Conservation (phyloP, 495 filamentous ascomycete genomes). For the Achaetomiella virescens region DNA sequence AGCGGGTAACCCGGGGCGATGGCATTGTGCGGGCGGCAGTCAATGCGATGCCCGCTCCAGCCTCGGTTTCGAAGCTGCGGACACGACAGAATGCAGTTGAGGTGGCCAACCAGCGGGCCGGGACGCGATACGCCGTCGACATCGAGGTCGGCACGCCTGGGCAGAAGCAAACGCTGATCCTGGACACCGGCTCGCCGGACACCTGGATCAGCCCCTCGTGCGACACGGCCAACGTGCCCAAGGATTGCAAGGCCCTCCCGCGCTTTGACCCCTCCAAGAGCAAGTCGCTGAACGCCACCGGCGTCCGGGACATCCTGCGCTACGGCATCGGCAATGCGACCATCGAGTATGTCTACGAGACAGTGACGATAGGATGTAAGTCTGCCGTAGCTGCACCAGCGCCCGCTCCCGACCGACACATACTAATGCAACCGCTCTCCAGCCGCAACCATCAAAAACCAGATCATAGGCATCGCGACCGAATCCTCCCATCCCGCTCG, state of each 20-base stretch:
- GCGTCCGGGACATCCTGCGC: constrained; percentile 20
- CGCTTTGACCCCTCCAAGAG: constrained; percentile 32
- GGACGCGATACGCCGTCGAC: constrained; percentile 16
- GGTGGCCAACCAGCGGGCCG: constrained; percentile 6
- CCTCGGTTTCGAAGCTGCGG: background rate
- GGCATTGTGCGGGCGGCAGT: constrained; percentile 19
- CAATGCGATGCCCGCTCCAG: background rate
- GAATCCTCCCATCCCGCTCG: constrained; percentile 45
- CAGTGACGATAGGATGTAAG: constrained; percentile 35
- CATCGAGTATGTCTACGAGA: constrained; percentile 37
- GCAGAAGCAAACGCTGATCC: constrained; percentile 31
- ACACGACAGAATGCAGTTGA: constrained; percentile 14
- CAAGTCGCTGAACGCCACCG: constrained; percentile 23
- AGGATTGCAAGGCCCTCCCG: constrained; percentile 25
- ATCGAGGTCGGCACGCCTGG: constrained; percentile 16
- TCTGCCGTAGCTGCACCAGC: background rate
- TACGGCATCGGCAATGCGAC: constrained; percentile 38
- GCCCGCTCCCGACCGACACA: background rate
- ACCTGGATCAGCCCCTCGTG: constrained; percentile 42
- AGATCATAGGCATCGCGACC: constrained; percentile 39
- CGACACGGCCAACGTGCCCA: constrained; percentile 17
- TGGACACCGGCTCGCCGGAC: constrained; percentile 41
- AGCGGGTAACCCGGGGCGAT: constrained; percentile 4
- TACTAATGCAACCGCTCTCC: background rate
- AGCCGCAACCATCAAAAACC: constrained; percentile 32